Conservation (phyloP, 495 filamentous ascomycete genomes). For the Aspergillus bridgeri region DNA sequence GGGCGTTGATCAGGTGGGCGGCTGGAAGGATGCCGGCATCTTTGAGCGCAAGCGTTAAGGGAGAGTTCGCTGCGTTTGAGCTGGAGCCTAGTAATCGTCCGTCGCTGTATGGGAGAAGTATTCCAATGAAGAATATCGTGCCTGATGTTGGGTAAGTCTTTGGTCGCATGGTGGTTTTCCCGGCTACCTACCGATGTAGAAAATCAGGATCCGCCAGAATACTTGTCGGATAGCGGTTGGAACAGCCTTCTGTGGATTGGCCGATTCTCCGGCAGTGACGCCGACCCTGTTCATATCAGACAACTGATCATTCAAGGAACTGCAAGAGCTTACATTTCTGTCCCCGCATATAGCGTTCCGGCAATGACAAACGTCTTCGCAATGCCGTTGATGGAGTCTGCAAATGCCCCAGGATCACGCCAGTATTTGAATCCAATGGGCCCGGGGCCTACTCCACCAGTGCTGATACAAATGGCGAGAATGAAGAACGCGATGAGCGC, state of each 20-base stretch:
- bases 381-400: conserved; percentile 57
- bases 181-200: conserved; percentile 58
- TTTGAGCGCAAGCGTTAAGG: conserved; percentile 69
- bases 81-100: conserved; percentile 38
- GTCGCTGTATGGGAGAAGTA: conserved; percentile 60
- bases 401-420: conserved; percentile 67
- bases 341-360: conserved; percentile 68
- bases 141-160: conserved; percentile 13
- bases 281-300: conserved; percentile 44
- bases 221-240: conserved; percentile 66
- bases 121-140: conserved; percentile 64
- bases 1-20: conserved; percentile 66
- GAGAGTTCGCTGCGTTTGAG: conserved; percentile 59
- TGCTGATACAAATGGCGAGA: conserved; percentile 60
- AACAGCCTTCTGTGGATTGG: conserved; percentile 57
- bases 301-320: too few relatives aligned
- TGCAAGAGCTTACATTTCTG: conserved; percentile 50
- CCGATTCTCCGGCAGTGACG: conserved; percentile 64
- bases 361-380: conserved; percentile 61
- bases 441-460: conserved; percentile 53
- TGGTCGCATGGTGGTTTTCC: background rate
- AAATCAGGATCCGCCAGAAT: conserved; percentile 68
- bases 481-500: conserved; percentile 68
- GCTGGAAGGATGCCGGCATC: conserved; percentile 65
- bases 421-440: conserved; percentile 63